Evolutionary conservation across 2,329 filamentous ascomycete genomes (phyloP).

Genomic region (Botrytis elliptica): DNA sequence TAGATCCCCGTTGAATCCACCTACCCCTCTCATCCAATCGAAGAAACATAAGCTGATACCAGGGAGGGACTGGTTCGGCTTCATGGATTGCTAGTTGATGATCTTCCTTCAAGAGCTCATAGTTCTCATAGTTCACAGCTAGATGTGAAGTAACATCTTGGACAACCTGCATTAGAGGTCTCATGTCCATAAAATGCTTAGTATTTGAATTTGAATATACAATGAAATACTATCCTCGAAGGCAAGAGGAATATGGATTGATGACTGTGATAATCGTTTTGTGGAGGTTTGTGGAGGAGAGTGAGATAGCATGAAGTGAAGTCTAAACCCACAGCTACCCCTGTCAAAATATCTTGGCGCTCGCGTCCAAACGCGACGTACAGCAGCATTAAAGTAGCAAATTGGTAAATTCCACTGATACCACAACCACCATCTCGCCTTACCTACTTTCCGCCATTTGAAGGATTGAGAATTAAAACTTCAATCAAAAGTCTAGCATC

Average conservation of each 20-base stretch:
- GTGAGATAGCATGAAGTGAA: background rate
- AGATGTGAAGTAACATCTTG: background rate
- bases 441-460: background rate
- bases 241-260: no score
- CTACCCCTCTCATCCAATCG: background rate
- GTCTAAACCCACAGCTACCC: slow-evolving; percentile 18
- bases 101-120: background rate
- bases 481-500: background rate
- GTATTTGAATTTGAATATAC: background rate
- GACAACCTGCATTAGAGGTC: background rate
- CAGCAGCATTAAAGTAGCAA: background rate
- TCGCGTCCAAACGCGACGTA: slow-evolving; percentile 18
- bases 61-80: background rate
- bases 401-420: slow-evolving; percentile 4
- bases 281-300: background rate
- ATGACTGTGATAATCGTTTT: background rate
- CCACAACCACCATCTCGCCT: slow-evolving; percentile 5
- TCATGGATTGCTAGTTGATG: background rate
- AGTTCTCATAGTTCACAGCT: background rate
- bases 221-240: background rate
- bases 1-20: background rate
- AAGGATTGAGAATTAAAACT: background rate
- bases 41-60: background rate
- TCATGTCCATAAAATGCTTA: background rate
- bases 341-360: slow-evolving; percentile 20